These are phyloP conservation scores for Sphaerulina musiva DNA, from an alignment of 2,329 filamentous ascomycete species.

Conservation along the genomic window DNA sequence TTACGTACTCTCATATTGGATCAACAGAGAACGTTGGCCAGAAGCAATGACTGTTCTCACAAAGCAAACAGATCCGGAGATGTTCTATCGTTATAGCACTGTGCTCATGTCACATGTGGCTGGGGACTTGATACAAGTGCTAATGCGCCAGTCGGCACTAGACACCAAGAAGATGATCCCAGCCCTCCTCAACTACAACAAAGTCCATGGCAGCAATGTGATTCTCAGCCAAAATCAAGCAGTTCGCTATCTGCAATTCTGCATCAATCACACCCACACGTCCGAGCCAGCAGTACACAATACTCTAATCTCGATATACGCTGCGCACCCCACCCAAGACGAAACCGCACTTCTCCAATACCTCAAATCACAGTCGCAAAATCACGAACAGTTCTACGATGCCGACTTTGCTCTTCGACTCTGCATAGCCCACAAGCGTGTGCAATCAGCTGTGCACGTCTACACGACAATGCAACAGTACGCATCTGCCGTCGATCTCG, in stretches of 20 bases:
- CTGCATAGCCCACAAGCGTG: conserved; percentile 89
- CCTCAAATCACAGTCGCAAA: conserved; percentile 72
- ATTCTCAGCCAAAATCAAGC: conserved; percentile 74
- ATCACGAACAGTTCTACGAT: conserved; percentile 76
- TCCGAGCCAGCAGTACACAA: conserved; percentile 87
- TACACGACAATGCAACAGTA: conserved; percentile 97
- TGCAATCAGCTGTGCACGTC: conserved; percentile 92
- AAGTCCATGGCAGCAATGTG: conserved; percentile 54
- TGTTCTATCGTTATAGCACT: conserved; percentile 94
- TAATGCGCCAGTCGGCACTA: conserved; percentile 84
- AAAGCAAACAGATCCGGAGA: conserved; percentile 82
- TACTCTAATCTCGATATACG: conserved; percentile 92
- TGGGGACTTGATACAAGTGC: conserved; percentile 81
- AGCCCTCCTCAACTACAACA: conserved; percentile 88
- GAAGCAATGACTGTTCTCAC: conserved; percentile 85
- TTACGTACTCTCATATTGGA: conserved; percentile 94
- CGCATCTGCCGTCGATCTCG: conserved; percentile 84
- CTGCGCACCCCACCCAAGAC: conserved; percentile 73
- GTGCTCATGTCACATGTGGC: conserved; percentile 90
- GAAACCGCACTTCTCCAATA: conserved; percentile 83
- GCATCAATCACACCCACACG: conserved; percentile 78
- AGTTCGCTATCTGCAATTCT: conserved; percentile 85
- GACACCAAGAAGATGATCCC: conserved; percentile 85
- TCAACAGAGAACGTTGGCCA: conserved; percentile 85
- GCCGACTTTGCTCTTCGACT: conserved; percentile 92